A percentile compares a stretch with the other conserved stretches of the same genome.
These are phyloP conservation scores for Pulchroboletus neoregius DNA, from an alignment of 1,284 basidiomycete genomes.

Conservation along the genomic window DNA sequence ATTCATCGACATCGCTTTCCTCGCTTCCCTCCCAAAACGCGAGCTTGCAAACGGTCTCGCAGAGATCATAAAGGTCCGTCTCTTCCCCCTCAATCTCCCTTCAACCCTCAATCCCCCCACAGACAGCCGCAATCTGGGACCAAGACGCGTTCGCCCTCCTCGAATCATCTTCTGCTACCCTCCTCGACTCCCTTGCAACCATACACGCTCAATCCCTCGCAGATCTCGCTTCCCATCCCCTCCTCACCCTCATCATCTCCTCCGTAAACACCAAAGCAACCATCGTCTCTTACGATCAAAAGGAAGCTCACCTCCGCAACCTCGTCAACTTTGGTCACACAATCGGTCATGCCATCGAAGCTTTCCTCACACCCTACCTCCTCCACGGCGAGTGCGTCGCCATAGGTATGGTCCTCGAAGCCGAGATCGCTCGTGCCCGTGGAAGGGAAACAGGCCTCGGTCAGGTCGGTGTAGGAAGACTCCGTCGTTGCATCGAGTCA, in stretches of 20 bases:
- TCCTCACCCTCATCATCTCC: slow-evolving; percentile 81
- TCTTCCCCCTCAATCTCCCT: slow-evolving; percentile 2
- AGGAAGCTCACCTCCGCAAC: slow-evolving; percentile 92
- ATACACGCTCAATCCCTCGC: slow-evolving; percentile 58
- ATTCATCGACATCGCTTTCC: slow-evolving; percentile 96
- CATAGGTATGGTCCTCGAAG: slow-evolving; percentile 92
- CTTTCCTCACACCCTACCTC: slow-evolving; percentile 84
- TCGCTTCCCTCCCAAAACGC: slow-evolving; percentile 87
- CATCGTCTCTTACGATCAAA: slow-evolving; percentile 93
- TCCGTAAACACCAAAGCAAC: slow-evolving; percentile 91
- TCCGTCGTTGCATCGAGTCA: slow-evolving; percentile 78
- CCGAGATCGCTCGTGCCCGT: slow-evolving; percentile 84
- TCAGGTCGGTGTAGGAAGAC: slow-evolving; percentile 86
- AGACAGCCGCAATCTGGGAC: slow-evolving; percentile 97
- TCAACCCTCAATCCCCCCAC: slow-evolving; percentile 7
- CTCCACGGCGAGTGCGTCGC: slow-evolving; percentile 93
- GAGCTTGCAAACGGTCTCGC: slow-evolving; percentile 99
- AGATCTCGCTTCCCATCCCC: slow-evolving; percentile 72
- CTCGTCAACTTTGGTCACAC: slow-evolving; percentile 97
- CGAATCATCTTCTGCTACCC: slow-evolving; percentile 76
- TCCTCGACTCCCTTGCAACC: slow-evolving; percentile 60
- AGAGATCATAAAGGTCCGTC: slow-evolving; percentile 87
- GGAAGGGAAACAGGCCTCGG: slow-evolving; percentile 60
- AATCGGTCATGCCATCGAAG: slow-evolving; percentile 95
- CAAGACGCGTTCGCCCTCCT: slow-evolving; percentile 82